Evolutionary conservation across 2,329 filamentous ascomycete genomes (phyloP), one percentile per base, ranked within the genome.

Genomic region (Huntiella bhutanensis): DNA sequence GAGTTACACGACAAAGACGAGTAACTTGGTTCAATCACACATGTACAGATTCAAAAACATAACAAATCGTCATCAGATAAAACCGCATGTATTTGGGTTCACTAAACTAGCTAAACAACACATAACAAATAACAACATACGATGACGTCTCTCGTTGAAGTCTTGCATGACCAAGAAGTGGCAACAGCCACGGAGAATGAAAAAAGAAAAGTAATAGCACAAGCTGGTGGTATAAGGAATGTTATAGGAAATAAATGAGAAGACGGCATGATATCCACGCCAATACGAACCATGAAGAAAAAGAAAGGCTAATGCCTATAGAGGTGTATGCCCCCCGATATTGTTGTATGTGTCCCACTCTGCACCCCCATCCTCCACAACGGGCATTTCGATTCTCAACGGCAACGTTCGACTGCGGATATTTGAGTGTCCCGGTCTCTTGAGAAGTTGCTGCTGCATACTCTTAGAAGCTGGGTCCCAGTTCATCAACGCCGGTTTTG

Each of bases 291-390:
- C 40, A 49, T 15, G 32, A 50, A 33, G 46, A 45, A 37, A 33
- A 51, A 42, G 40, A 42, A 7, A 16, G 11, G 37, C 15, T 12
- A 6, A 22, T 5, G 12, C 19, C 49, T 34, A 47, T 37, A 46
- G 32, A 12, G 41, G 44, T 5, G 41, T 49, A 19, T 46, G 41
- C 5, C 67, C 67, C 33, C 67, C 67, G 3, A 70, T 54, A 10
- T 66, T 64, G 22, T 60, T 58, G 50, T 65, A 69, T 54, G 68
- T 64, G 51, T 65, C 66, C 66, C 65, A 70, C 4, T 61, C 61
- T 3, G 62, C 57, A 47, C 59, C 53, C 28, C 53, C 54, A 15
- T 55, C 52, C 32, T 54, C 54, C 15, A 55, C 54, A 34, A 34
- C 28, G 17, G 47, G 17, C 6, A 33, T 36, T 17, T 44, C 33